A percentile compares a stretch with the other conserved stretches of the same genome.
Conservation (phyloP, 768 basidiomycete species). For the Leucogyrophana mollusca region DNA sequence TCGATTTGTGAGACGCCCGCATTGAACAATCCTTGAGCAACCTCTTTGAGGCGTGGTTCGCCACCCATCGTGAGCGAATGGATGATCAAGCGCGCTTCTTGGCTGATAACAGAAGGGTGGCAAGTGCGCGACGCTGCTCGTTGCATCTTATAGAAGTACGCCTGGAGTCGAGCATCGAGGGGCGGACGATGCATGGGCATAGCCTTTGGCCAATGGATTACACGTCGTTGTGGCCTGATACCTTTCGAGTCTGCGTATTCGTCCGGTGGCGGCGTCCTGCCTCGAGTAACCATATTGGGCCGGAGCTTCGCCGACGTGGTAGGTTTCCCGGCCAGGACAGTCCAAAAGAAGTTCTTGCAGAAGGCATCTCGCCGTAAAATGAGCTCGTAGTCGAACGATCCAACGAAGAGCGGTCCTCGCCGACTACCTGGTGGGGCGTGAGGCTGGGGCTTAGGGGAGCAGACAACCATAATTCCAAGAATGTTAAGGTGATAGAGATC, state of each 20-base stretch:
- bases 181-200: neutral
- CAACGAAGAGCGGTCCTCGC: no score
- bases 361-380: neutral
- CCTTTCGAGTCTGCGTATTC: neutral
- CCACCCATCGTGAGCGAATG: neutral
- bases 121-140: neutral
- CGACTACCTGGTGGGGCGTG: no score
- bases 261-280: neutral
- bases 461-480: no score
- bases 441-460: no score
- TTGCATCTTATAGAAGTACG: constrained; percentile 4
- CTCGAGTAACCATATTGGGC: neutral
- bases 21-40: constrained; percentile 1
- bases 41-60: neutral
- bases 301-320: neutral
- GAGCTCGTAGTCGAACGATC: neutral
- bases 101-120: constrained; percentile 1
- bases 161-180: neutral
- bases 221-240: neutral
- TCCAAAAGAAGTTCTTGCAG: constrained; percentile 1
- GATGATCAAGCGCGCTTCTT: constrained; percentile 3
- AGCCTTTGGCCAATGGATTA: neutral
- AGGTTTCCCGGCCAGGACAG: constrained; percentile 1
- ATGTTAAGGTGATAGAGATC: no score
- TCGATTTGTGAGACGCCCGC: neutral